Base-by-base conservation (phyloP, 75 land plant genomes). In the Picea glauca region DNA sequence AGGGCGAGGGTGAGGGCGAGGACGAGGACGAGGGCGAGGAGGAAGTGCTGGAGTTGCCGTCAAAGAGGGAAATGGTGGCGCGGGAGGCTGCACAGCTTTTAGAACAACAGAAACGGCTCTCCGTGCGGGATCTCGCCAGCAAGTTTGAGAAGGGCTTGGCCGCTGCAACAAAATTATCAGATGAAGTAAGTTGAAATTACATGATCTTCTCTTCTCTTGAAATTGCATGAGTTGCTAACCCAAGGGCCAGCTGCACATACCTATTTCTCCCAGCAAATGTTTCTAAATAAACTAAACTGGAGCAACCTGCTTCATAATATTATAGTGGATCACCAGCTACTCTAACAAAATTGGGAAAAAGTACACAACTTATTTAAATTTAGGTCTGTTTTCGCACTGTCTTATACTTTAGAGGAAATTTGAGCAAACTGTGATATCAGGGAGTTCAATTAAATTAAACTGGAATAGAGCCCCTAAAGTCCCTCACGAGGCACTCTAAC, bases 71-170 rank as follows among this genome's bases (percentile, higher is more conserved):
- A 57, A 78, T 88, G 46, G 91, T 96, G 58, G 92, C 95, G 8
- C 83, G 80, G 73, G 99, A 96, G 78, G 90, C 92, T 11, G 90
- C 90, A 0, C 87, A 88, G 79, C 83, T 96, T 64, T 65, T 88
- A 40, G 93, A 90, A 66, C 98, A 90, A 83, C 92, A 92, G 75
- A 86, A 85, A 54, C 88, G 99, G 4, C 86, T 96, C 58, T 96
- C 99, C 11, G 99, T 96, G 68, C 91, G 98, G 32, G 98, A 96
- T 78, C 88, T 96, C 46, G 90, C 95, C 31, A 88, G 83, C 76
- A 93, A 88, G 76, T 96, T 94, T 77, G 99, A 96, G 84, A 89
- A 83, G 56, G 99, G 99, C 0, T 80, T 92, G 79, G 92, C 94
- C 73, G 88, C 88, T 57, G 98, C 95, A 68, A 86, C 91, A 26